These are phyloP conservation scores for Kwoniella mangroviensis DNA, from an alignment of 768 basidiomycete genomes.

Conservation along the genomic window DNA sequence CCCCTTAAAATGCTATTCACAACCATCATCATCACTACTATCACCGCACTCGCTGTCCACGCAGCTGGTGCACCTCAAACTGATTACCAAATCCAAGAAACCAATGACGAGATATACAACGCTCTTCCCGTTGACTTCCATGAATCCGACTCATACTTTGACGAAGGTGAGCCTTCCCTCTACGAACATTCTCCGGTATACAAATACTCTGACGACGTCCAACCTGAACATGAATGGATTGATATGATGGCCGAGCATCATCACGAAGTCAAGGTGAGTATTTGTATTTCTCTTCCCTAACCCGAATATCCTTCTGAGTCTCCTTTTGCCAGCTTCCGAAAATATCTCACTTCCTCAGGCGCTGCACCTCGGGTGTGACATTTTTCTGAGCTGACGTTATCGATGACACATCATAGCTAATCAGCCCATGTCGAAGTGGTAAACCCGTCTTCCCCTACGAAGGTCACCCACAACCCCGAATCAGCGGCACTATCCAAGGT, in stretches of 20 bases:
- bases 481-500: constrained; percentile 21
- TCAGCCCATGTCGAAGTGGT: constrained; percentile 34
- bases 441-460: constrained; percentile 28
- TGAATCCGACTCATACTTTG: not conserved
- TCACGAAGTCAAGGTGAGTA: constrained; percentile 7
- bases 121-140: not conserved
- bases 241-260: constrained; percentile 10
- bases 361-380: not conserved
- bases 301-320: no score
- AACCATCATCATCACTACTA: not conserved
- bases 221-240: constrained; percentile 18
- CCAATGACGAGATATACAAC: not conserved
- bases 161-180: not conserved
- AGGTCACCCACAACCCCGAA: constrained; percentile 1
- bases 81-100: not conserved
- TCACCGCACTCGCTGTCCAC: not conserved
- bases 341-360: no score
- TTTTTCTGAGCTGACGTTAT: not conserved
- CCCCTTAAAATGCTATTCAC: not conserved
- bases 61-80: not conserved
- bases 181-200: not conserved
- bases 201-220: constrained; percentile 2
- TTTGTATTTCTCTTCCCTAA: not conserved
- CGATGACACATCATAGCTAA: constrained; percentile 15
- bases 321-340: no score